phyloP scores from a whole-genome alignment of 2,329 filamentous ascomycete species.

The Fusarium cicatricum region DNA sequence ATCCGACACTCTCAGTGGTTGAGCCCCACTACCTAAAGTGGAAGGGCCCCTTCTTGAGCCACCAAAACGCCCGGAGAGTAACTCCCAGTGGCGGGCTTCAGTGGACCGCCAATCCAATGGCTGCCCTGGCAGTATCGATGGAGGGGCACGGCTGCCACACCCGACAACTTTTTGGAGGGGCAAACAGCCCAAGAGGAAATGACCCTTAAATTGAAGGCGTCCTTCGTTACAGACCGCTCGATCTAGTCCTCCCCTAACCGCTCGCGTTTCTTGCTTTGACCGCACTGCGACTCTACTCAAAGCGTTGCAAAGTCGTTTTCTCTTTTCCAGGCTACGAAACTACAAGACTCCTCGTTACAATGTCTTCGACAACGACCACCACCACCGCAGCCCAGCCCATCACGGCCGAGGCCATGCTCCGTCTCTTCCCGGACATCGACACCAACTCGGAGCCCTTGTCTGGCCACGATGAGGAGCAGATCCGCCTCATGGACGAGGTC shows the following conservation, averaged over 20 bases:
- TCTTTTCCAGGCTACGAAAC: not conserved
- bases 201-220: constrained; percentile 38
- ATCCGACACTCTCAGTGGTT: constrained; percentile 19
- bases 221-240: constrained; percentile 32
- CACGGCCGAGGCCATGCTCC: constrained; percentile 85
- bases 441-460: constrained; percentile 77
- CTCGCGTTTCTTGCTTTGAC: constrained; percentile 4
- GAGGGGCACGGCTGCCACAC: constrained; percentile 35
- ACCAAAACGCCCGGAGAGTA: constrained; percentile 7
- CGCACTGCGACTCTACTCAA: not conserved
- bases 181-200: constrained; percentile 32
- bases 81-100: constrained; percentile 31
- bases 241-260: not conserved
- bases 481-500: constrained; percentile 97
- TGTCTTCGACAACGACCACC: constrained; percentile 50
- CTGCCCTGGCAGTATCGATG: constrained; percentile 3
- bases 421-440: constrained; percentile 86
- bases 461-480: constrained; percentile 97
- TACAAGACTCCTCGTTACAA: constrained; percentile 25
- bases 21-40: constrained; percentile 33
- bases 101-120: constrained; percentile 16
- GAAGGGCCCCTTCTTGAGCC: constrained; percentile 25
- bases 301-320: constrained; percentile 1
- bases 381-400: constrained; percentile 68
- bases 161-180: constrained; percentile 37